These are phyloP conservation scores for Pleurotus pulmonarius DNA, from an alignment of 768 basidiomycete genomes.

Conservation along the genomic window DNA sequence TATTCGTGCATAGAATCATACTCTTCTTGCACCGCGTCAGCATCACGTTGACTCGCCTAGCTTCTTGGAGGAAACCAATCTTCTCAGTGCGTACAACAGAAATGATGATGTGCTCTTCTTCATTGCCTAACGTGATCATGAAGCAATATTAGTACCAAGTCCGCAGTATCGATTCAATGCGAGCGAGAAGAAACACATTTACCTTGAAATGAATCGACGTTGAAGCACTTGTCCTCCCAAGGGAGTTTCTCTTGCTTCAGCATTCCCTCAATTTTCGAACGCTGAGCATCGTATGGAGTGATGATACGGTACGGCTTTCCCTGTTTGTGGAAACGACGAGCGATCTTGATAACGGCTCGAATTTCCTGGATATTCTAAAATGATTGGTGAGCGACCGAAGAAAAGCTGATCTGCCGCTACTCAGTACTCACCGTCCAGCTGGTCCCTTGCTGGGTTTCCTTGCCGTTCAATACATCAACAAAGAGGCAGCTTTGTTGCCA, in stretches of 20 bases:
- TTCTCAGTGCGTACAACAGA: slow-evolving; percentile 62
- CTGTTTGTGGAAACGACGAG: slow-evolving; percentile 34
- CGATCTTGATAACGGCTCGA: slow-evolving; percentile 41
- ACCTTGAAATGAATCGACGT: slow-evolving; percentile 81
- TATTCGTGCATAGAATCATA: slow-evolving; percentile 72
- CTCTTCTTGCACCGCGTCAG: slow-evolving; percentile 74
- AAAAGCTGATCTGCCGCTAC: slow-evolving; percentile 3
- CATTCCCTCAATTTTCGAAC: slow-evolving; percentile 43
- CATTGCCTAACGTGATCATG: slow-evolving; percentile 49
- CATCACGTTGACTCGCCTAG: slow-evolving; percentile 81
- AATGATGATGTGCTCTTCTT: slow-evolving; percentile 68
- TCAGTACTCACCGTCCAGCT: slow-evolving; percentile 34
- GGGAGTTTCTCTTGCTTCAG: slow-evolving; percentile 42
- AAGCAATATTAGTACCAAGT: not conserved
- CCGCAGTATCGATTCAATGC: not conserved
- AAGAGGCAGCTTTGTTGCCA: slow-evolving; percentile 46
- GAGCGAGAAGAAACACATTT: slow-evolving; percentile 7
- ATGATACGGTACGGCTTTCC: slow-evolving; percentile 52
- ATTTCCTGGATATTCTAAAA: slow-evolving; percentile 55
- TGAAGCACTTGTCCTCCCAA: slow-evolving; percentile 65
- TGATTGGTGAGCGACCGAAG: not conserved
- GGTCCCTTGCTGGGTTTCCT: slow-evolving; percentile 23
- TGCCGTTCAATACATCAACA: slow-evolving; percentile 41
- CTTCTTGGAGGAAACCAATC: slow-evolving; percentile 59
- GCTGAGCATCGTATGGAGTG: slow-evolving; percentile 75